Percentiles rank a stretch among this genome's conserved stretches.
These are phyloP conservation scores for Torulaspora pretoriensis DNA, from an alignment of 1,139 yeast genomes.

Conservation along the genomic window DNA sequence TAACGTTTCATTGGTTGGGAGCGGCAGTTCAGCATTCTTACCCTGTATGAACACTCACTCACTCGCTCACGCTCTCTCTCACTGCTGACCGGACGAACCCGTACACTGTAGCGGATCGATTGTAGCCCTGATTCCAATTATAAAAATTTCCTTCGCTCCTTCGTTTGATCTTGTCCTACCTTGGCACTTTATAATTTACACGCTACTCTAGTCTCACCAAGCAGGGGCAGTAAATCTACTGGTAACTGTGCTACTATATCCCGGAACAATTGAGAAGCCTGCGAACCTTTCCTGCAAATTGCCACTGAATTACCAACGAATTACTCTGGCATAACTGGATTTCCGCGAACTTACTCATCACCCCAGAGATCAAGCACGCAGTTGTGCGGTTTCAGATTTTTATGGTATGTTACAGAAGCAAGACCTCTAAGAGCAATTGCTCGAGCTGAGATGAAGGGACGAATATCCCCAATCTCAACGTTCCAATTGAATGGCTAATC, in stretches of 20 bases:
- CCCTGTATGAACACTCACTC: conserved; percentile 3
- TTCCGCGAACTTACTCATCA: background rate
- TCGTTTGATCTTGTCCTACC: background rate
- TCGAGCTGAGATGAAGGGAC: background rate
- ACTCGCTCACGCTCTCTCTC: conserved; percentile 1
- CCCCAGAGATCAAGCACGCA: conserved; percentile 2
- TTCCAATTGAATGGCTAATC: background rate
- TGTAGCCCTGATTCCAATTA: conserved; percentile 1
- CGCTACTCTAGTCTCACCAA: background rate
- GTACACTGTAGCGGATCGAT: background rate
- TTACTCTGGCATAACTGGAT: background rate
- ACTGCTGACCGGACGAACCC: conserved; percentile 2
- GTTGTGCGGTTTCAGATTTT: background rate
- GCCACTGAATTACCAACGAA: background rate
- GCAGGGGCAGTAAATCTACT: background rate
- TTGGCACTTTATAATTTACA: background rate
- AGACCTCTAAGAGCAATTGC: background rate
- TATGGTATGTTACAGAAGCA: conserved; percentile 4
- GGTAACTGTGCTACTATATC: background rate
- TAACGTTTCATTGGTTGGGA: conserved; percentile 9
- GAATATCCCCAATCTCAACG: too few species aligned
- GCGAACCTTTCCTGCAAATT: background rate
- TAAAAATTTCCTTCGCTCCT: conserved; percentile 2
- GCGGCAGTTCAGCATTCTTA: conserved; percentile 6
- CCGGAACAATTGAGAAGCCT: background rate